Conservation (phyloP, 129 eudicot species). For the Apium graveolens region DNA sequence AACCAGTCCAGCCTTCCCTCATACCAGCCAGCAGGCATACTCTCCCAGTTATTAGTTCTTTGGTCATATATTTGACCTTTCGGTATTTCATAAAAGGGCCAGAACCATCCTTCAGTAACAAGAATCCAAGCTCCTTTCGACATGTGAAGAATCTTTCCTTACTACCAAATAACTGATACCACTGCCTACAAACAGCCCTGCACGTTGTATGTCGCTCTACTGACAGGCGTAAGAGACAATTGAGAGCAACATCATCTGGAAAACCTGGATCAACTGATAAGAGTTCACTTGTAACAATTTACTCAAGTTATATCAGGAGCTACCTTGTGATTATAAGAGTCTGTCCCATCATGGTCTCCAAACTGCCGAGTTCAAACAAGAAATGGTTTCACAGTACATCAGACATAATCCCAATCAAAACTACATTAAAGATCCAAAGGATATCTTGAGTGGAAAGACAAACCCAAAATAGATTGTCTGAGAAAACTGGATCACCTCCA, state of each 20-base stretch:
- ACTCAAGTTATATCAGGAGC: slow-evolving; percentile 10
- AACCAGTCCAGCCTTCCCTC: slow-evolving; percentile 95
- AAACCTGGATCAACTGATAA: too few relatives aligned
- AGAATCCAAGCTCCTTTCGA: slow-evolving; percentile 75
- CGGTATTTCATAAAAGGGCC: slow-evolving; percentile 89
- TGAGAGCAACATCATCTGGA: slow-evolving; percentile 81
- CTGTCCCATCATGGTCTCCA: slow-evolving; percentile 92
- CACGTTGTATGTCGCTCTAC: slow-evolving; percentile 47
- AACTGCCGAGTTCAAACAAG: slow-evolving; percentile 35
- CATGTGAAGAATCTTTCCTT: slow-evolving; percentile 60
- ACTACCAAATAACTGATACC: slow-evolving; percentile 61
- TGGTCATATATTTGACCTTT: slow-evolving; percentile 88
- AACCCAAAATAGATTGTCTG: slow-evolving; percentile 93
- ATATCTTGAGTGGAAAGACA: background rate
- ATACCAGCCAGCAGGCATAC: slow-evolving; percentile 74
- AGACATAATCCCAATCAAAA: background rate
- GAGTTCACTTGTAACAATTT: background rate
- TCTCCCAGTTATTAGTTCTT: slow-evolving; percentile 58
- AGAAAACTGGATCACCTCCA: slow-evolving; percentile 84
- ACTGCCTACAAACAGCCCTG: slow-evolving; percentile 57
- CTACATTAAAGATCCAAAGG: slow-evolving; percentile 1
- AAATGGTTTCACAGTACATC: slow-evolving; percentile 4
- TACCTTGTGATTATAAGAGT: slow-evolving; percentile 98
- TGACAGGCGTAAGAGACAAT: slow-evolving; percentile 67
- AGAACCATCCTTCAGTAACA: slow-evolving; percentile 92